These are phyloP conservation scores for Persicaria maculosa DNA, from an alignment of 148 eudicot genomes.

Conservation along the genomic window DNA sequence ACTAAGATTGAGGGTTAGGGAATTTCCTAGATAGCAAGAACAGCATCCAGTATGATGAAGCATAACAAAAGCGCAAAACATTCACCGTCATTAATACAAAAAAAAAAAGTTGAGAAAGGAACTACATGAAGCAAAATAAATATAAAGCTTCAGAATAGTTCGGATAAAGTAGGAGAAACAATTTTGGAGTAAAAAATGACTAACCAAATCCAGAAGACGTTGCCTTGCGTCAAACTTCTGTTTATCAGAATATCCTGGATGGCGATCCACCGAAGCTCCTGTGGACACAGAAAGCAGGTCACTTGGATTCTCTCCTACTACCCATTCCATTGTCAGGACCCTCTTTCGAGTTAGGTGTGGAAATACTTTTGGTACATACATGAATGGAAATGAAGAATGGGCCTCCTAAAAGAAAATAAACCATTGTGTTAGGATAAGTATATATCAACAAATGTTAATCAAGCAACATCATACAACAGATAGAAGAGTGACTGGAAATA, in stretches of 20 bases:
- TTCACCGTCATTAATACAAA: not conserved
- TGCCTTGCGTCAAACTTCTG: conserved; percentile 55
- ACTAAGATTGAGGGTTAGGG: no score
- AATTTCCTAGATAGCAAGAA: no score
- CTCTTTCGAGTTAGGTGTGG: conserved; percentile 58
- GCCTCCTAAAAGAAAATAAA: conserved; percentile 54
- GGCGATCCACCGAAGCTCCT: conserved; percentile 24
- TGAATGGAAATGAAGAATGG: conserved; percentile 71
- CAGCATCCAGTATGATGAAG: no score
- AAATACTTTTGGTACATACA: conserved; percentile 71
- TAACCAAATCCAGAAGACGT: conserved; percentile 84
- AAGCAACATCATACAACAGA: not conserved
- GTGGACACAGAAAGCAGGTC: conserved; percentile 54
- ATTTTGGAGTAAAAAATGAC: conserved; percentile 1
- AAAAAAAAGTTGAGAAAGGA: not conserved
- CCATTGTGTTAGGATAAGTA: conserved; percentile 10
- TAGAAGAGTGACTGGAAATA: not conserved
- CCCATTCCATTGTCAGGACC: conserved; percentile 95
- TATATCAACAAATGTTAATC: not conserved
- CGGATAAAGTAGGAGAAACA: not conserved
- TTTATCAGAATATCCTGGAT: conserved; percentile 33
- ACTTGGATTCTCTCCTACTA: conserved; percentile 83
- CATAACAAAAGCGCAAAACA: not conserved
- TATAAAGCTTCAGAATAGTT: not conserved
- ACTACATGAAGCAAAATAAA: not conserved